These are phyloP conservation scores for Pythium vanterpoolii DNA, from an alignment of 352 stramenopile species.

Conservation along the genomic window DNA sequence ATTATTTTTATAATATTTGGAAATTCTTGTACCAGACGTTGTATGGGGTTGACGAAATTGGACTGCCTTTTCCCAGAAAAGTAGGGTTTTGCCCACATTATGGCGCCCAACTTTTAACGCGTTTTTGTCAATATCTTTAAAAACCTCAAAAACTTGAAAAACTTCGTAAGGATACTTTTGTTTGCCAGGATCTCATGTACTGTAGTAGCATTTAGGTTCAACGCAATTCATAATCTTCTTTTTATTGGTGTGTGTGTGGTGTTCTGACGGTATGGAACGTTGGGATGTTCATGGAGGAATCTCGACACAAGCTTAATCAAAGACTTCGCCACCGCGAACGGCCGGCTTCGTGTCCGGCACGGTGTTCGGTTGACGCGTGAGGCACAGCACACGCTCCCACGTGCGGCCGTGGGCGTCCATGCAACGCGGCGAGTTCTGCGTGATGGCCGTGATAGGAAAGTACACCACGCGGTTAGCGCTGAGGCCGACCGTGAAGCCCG, in stretches of 20 bases:
- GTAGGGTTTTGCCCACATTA: too few relatives aligned
- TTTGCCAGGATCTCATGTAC: too few relatives aligned
- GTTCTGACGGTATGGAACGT: neutral
- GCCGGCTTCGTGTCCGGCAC: constrained; percentile 36
- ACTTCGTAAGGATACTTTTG: too few relatives aligned
- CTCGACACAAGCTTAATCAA: constrained; percentile 38
- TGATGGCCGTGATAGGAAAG: constrained; percentile 84
- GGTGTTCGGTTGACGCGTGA: constrained; percentile 95
- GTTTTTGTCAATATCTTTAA: too few relatives aligned
- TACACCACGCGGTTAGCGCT: constrained; percentile 96
- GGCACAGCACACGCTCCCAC: constrained; percentile 94
- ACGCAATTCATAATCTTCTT: neutral
- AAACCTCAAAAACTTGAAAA: too few relatives aligned
- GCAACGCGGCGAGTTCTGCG: constrained; percentile 85
- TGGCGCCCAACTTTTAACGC: too few relatives aligned
- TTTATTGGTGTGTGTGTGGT: neutral
- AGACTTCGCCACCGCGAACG: constrained; percentile 56
- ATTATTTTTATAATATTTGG: too few relatives aligned
- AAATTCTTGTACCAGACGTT: too few relatives aligned
- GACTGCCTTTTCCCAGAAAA: too few relatives aligned
- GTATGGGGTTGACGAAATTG: too few relatives aligned
- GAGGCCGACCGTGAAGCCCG: constrained; percentile 96
- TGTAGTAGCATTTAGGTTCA: too few relatives aligned
- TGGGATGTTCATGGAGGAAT: neutral
- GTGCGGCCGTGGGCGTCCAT: constrained; percentile 86